A percentile compares a stretch with the other conserved stretches of the same genome.
These are phyloP conservation scores for Xylaria flabelliformis DNA, from an alignment of 495 filamentous ascomycete genomes.

Conservation along the genomic window DNA sequence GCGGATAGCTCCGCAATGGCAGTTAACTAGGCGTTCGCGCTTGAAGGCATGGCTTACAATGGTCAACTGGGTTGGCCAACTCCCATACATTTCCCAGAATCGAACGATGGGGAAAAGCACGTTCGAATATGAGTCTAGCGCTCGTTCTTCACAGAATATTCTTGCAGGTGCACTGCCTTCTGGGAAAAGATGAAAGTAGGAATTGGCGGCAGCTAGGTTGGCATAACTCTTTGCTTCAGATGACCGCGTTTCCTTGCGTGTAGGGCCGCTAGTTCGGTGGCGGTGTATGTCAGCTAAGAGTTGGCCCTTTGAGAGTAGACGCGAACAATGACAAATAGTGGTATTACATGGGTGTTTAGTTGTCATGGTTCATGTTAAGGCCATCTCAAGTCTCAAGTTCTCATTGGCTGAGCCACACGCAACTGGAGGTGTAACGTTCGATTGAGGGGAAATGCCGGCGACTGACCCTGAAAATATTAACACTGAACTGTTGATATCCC, in stretches of 20 bases:
- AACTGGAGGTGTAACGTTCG: background rate
- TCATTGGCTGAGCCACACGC: background rate
- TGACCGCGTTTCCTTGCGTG: constrained; percentile 59
- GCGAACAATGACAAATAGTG: constrained; percentile 14
- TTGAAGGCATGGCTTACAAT: constrained; percentile 83
- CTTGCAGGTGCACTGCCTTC: constrained; percentile 24
- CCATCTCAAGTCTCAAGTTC: background rate
- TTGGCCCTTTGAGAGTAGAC: background rate
- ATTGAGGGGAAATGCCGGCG: constrained; percentile 5
- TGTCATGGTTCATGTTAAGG: background rate
- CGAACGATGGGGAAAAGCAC: constrained; percentile 70
- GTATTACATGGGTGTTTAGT: background rate
- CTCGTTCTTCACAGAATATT: constrained; percentile 59
- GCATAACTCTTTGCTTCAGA: constrained; percentile 75
- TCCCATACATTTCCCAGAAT: constrained; percentile 57
- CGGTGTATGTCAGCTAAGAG: constrained; percentile 1
- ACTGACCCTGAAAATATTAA: constrained; percentile 75
- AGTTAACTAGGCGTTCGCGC: constrained; percentile 65
- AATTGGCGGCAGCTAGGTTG: constrained; percentile 52
- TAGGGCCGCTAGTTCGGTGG: constrained; percentile 61
- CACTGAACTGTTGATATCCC: constrained; percentile 48
- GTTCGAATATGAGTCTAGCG: constrained; percentile 83
- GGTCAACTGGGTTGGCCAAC: constrained; percentile 63
- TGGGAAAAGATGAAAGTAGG: constrained; percentile 43
- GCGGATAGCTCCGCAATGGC: constrained; percentile 71